Base-by-base conservation (phyloP, 441 rosid genomes). In the Aquilaria agallochum region DNA sequence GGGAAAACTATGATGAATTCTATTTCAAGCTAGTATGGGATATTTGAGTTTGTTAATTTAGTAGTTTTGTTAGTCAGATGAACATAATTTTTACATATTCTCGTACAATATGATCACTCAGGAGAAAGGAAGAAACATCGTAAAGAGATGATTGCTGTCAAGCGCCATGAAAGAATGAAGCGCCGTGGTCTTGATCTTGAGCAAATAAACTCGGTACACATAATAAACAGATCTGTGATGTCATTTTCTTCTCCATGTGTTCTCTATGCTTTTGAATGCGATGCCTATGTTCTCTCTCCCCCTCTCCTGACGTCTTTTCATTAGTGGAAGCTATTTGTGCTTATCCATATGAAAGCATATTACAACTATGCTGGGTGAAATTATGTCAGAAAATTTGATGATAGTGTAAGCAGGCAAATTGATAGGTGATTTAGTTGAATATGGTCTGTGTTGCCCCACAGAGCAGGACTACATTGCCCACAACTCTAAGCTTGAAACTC, bases 121-220 rank as follows among this genome's bases (percentile, higher is more conserved):
- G 95, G 90, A 63, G 91, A 71, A 67, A 94, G 81, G 71, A 91
- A 94, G 92, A 91, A 89, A 53, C 85, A 82, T 31, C 83, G 77
- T 33, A 94, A 89, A 79, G 96, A 94, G 76, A 65, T 68, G 68
- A 87, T 91, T 72, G 90, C 88, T 70, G 73, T 73, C 51, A 89
- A 86, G 74, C 95, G 84, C 46, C 89, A 82, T 47, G 85, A 80
- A 62, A 84, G 97, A 78, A 89, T 86, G 97, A 67, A 83, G 71
- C 68, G 33, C 57, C 76, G 91, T n/a, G 97, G 96, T 62, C 94
- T 94, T 67, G 94, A 89, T 73, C 83, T 86, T 45, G 81, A 79
- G 64, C 75, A 80, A 61, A 74, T 91, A 78, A 91, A 89, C 76
- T 70, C 32, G 82, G 92, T 88, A 78, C 64, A 44, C 20, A 14